Evolutionary conservation across 2,329 filamentous ascomycete genomes (phyloP).

Genomic region (Fonsecaea monophora): DNA sequence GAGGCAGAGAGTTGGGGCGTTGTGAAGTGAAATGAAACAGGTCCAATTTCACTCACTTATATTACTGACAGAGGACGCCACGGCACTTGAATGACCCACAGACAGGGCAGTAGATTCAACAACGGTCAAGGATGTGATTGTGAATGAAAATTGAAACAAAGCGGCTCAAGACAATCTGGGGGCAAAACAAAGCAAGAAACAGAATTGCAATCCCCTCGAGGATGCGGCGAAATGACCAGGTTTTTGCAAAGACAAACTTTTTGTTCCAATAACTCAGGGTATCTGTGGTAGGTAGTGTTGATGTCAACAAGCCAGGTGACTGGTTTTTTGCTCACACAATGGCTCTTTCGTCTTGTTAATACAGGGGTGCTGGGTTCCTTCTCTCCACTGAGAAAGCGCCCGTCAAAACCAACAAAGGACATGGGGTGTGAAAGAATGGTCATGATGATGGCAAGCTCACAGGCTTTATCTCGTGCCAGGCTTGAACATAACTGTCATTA

Average conservation of each 20-base stretch:
- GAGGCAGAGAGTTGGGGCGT: too few species aligned
- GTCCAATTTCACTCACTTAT: too few species aligned
- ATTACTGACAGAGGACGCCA: too few species aligned
- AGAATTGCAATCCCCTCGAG: not conserved
- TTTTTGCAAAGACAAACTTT: constrained; percentile 3
- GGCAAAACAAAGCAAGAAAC: too few species aligned
- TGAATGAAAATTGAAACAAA: too few species aligned
- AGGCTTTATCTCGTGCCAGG: not conserved
- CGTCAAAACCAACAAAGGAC: not conserved
- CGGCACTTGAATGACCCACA: too few species aligned
- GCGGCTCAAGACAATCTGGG: too few species aligned
- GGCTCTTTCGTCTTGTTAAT: not conserved
- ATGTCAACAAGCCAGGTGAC: constrained; percentile 7
- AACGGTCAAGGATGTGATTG: too few species aligned
- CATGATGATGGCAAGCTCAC: not conserved
- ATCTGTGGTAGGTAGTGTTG: constrained; percentile 1
- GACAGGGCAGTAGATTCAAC: too few species aligned
- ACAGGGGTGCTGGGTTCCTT: not conserved
- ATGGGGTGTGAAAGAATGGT: not conserved
- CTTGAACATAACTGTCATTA: constrained; percentile 6
- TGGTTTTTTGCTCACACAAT: not conserved
- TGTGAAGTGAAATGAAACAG: too few species aligned
- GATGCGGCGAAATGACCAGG: not conserved
- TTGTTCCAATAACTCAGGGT: constrained; percentile 14
- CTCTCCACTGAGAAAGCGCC: not conserved